A percentile compares a stretch with the other conserved stretches of the same genome.
phyloP scores from a whole-genome alignment of 176 grass and related monocot genomes.

The Hyparrhenia diplandra region DNA sequence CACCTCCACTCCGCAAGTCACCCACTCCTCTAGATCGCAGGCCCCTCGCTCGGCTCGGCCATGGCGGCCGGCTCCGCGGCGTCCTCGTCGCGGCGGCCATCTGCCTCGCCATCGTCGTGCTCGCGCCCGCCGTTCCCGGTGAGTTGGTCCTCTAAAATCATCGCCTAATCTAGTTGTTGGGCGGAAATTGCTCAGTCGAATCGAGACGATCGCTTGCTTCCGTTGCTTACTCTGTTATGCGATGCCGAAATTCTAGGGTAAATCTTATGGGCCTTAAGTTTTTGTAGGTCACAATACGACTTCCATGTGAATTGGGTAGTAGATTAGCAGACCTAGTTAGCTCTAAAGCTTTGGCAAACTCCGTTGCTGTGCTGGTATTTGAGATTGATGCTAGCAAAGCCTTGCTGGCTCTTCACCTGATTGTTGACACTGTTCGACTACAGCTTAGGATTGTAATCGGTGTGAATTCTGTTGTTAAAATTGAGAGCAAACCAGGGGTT shows the following conservation, averaged over 20 bases:
- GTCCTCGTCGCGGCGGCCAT: slow-evolving; percentile 3
- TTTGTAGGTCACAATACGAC: neutral
- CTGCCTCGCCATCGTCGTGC: neutral
- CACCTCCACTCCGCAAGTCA: neutral
- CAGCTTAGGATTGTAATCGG: neutral
- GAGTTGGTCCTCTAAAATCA: neutral
- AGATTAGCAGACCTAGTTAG: slow-evolving; percentile 28
- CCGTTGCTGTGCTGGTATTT: neutral
- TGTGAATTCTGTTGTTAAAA: neutral
- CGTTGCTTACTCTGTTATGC: neutral
- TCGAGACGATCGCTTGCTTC: neutral
- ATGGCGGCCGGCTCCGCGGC: slow-evolving; percentile 23
- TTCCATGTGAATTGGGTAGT: neutral
- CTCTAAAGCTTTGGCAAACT: neutral
- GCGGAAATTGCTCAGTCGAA: neutral
- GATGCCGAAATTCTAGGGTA: neutral
- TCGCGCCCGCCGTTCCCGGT: slow-evolving; percentile 10
- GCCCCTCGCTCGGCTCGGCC: slow-evolving; percentile 4
- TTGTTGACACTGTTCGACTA: neutral
- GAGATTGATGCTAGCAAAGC: neutral
- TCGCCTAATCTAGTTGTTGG: neutral
- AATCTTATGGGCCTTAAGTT: neutral
- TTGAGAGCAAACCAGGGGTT: neutral
- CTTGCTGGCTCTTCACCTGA: neutral
- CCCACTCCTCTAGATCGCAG: slow-evolving; percentile 28